Conservation (phyloP, 164 flowering plant species). For the Vitis riparia region DNA sequence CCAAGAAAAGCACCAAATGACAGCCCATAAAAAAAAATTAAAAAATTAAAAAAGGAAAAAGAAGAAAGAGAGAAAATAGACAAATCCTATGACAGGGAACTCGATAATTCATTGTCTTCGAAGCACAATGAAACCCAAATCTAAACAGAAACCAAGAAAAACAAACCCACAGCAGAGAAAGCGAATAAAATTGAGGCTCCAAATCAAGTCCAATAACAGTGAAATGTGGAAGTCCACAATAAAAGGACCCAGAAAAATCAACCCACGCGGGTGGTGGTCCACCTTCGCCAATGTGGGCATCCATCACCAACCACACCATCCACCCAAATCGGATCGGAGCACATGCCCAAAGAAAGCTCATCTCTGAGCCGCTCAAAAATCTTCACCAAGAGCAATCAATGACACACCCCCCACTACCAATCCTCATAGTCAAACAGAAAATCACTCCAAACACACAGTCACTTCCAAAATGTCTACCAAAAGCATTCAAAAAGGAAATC, state of each 20-base stretch:
- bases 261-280: constrained; percentile 18
- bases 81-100: no score
- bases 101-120: background rate
- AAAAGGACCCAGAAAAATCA: constrained; percentile 7
- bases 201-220: constrained; percentile 5
- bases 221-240: constrained; percentile 2
- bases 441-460: constrained; percentile 30
- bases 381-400: constrained; percentile 33
- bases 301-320: constrained; percentile 43
- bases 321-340: constrained; percentile 32
- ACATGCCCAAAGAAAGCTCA: constrained; percentile 25
- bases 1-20: background rate
- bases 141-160: background rate
- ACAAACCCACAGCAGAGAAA: background rate
- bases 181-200: background rate
- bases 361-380: constrained; percentile 24
- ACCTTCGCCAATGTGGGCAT: constrained; percentile 28
- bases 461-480: constrained; percentile 27
- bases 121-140: no score
- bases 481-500: constrained; percentile 31
- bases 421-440: constrained; percentile 40
- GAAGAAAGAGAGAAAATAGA: background rate
- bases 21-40: background rate
- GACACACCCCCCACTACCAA: constrained; percentile 35
- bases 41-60: background rate